Evolutionary conservation across 2,329 filamentous ascomycete genomes (phyloP).

Genomic region (Verticillium albo-atrum): DNA sequence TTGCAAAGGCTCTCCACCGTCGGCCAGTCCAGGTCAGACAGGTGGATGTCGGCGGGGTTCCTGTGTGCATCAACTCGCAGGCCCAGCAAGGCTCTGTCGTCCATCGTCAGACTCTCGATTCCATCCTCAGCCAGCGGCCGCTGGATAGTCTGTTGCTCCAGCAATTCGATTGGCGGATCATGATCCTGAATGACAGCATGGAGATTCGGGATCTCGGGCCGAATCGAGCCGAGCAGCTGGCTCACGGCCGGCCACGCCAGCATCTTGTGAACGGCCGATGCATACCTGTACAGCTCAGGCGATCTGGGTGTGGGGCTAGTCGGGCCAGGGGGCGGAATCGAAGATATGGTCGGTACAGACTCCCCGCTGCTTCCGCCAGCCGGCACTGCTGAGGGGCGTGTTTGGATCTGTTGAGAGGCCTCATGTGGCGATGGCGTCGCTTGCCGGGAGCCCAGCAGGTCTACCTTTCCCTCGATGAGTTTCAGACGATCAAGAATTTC

Average conservation of each 20-base stretch:
- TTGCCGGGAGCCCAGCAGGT: conserved; percentile 27
- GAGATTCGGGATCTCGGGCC: conserved; percentile 4
- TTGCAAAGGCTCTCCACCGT: conserved; percentile 45
- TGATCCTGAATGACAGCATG: conserved; percentile 2
- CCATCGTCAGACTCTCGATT: conserved; percentile 2
- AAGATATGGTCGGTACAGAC: conserved; percentile 7
- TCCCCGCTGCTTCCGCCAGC: conserved; percentile 2
- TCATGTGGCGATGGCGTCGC: conserved; percentile 15
- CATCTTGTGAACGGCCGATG: conserved; percentile 7
- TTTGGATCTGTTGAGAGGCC: not conserved
- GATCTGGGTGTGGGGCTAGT: not conserved
- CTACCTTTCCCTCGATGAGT: conserved; percentile 51
- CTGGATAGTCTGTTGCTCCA: conserved; percentile 5
- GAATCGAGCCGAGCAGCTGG: conserved; percentile 7
- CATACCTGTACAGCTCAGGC: conserved; percentile 4
- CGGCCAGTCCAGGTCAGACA: conserved; percentile 35
- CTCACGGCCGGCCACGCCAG: conserved; percentile 10
- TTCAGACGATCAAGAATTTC: conserved; percentile 56
- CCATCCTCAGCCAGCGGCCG: conserved; percentile 4
- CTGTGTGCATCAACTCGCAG: conserved; percentile 1
- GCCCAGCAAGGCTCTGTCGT: not conserved
- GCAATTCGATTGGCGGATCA: conserved; percentile 3
- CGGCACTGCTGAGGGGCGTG: not conserved
- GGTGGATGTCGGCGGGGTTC: not conserved
- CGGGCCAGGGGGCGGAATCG: conserved; percentile 10